A percentile compares a stretch with the other conserved stretches of the same genome.
These are phyloP conservation scores for Lavandula angustifolia DNA, from an alignment of 257 asterid genomes.

Conservation along the genomic window DNA sequence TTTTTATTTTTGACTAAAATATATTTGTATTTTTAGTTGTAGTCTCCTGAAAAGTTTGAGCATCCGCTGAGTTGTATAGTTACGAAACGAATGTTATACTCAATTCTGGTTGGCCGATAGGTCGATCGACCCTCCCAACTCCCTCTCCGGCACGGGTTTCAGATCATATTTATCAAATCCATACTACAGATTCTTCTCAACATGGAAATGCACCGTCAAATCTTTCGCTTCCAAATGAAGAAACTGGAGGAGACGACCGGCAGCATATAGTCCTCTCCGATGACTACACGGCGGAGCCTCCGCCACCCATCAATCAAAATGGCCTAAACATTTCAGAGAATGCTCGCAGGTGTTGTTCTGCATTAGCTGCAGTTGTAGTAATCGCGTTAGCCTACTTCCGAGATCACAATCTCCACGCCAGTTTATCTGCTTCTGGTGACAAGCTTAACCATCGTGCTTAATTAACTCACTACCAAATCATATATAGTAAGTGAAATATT, in stretches of 20 bases:
- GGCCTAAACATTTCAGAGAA: slow-evolving; percentile 41
- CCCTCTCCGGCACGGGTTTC: too few relatives aligned
- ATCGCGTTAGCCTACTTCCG: slow-evolving; percentile 48
- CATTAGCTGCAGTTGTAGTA: slow-evolving; percentile 60
- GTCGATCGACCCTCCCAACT: too few relatives aligned
- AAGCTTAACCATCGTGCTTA: slow-evolving; percentile 57
- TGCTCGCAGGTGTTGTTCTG: slow-evolving; percentile 50
- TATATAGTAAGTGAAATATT: too few relatives aligned
- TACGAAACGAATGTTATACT: too few relatives aligned
- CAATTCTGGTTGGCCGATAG: too few relatives aligned
- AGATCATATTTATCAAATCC: slow-evolving; percentile 5
- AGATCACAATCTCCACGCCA: slow-evolving; percentile 53
- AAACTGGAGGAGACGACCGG: slow-evolving; percentile 34
- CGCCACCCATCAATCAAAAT: slow-evolving; percentile 33
- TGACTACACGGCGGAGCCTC: slow-evolving; percentile 36
- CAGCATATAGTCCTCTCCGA: slow-evolving; percentile 14
- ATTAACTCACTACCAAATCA: too few relatives aligned
- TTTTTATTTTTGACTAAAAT: too few relatives aligned
- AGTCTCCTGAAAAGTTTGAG: too few relatives aligned
- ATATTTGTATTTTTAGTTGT: too few relatives aligned
- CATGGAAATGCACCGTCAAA: slow-evolving; percentile 36
- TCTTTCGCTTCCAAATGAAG: slow-evolving; percentile 38
- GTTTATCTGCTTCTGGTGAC: slow-evolving; percentile 67
- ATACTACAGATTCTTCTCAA: slow-evolving; percentile 44
- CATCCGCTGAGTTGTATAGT: too few relatives aligned